phyloP scores from a whole-genome alignment of 2,329 filamentous ascomycete species.

The Microcyclospora tardicrescens region DNA sequence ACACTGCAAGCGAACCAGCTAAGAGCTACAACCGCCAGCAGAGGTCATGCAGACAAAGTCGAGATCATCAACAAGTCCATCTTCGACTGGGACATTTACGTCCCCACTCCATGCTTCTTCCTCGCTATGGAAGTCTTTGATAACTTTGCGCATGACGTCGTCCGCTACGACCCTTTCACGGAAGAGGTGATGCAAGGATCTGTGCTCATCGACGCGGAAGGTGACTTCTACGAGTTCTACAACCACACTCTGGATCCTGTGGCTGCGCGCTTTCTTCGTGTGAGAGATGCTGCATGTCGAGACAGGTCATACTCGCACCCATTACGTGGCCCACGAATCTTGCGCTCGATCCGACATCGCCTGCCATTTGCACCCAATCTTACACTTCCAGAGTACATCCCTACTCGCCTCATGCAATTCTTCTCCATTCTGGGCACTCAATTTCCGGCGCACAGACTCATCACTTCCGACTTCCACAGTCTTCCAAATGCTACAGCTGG shows the following conservation, averaged over 20 bases:
- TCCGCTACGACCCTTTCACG: conserved; percentile 77
- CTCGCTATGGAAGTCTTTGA: conserved; percentile 96
- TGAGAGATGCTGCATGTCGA: conserved; percentile 60
- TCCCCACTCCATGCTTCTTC: conserved; percentile 94
- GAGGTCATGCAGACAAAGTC: conserved; percentile 71
- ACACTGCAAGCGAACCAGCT: conserved; percentile 62
- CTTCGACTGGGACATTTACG: conserved; percentile 81
- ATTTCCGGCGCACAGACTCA: conserved; percentile 78
- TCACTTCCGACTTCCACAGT: conserved; percentile 81
- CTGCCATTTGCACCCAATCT: conserved; percentile 65
- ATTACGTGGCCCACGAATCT: conserved; percentile 37
- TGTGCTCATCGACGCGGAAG: conserved; percentile 70
- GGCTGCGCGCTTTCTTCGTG: conserved; percentile 66
- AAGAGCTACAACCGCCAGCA: conserved; percentile 49
- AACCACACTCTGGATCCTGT: conserved; percentile 66
- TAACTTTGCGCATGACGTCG: conserved; percentile 90
- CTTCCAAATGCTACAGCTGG: conserved; percentile 74
- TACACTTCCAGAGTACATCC: conserved; percentile 80
- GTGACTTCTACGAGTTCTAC: conserved; percentile 95
- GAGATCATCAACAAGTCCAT: conserved; percentile 91
- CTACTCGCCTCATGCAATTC: conserved; percentile 90
- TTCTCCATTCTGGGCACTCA: conserved; percentile 79
- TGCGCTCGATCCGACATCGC: conserved; percentile 49
- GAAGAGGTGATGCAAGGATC: conserved; percentile 76
- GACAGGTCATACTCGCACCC: conserved; percentile 50